A percentile compares a stretch with the other conserved stretches of the same genome.
Evolutionary conservation across 257 asterid species (phyloP).

Genomic region (Plantago major): DNA sequence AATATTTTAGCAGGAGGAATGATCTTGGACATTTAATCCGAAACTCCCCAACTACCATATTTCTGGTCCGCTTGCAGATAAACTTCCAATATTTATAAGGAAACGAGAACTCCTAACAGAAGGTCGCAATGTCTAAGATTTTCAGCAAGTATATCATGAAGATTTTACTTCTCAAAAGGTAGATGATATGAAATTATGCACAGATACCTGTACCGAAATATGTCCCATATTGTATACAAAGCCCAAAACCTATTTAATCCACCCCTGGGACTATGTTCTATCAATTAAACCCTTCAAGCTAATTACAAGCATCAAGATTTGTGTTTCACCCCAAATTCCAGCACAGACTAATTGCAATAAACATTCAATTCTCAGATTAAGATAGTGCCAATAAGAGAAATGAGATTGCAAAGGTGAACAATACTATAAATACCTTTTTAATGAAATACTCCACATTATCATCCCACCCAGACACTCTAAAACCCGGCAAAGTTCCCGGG

Average conservation of each 20-base stretch:
- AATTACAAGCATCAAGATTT: neutral
- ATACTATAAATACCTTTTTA: conserved; percentile 46
- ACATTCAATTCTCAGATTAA: neutral
- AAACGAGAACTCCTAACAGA: no score
- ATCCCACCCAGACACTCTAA: conserved; percentile 39
- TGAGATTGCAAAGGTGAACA: conserved; percentile 11
- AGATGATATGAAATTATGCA: no score
- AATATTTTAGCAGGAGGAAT: conserved; percentile 6
- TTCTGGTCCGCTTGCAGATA: no score
- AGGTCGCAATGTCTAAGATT: conserved; percentile 7
- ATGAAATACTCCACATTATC: conserved; percentile 52
- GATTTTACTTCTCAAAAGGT: no score
- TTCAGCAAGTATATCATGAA: conserved; percentile 15
- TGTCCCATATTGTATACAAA: conserved; percentile 17
- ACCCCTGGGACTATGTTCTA: neutral
- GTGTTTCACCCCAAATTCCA: conserved; percentile 7
- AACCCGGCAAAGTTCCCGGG: conserved; percentile 27
- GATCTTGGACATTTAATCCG: neutral
- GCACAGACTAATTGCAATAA: conserved; percentile 9
- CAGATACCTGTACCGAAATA: conserved; percentile 10
- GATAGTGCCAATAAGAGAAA: neutral
- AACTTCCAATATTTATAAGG: no score
- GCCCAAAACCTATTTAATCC: conserved; percentile 8
- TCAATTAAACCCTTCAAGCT: conserved; percentile 8
- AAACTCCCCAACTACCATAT: no score